Conservation (phyloP, 768 basidiomycete species). For the Leccinum imitatum region DNA sequence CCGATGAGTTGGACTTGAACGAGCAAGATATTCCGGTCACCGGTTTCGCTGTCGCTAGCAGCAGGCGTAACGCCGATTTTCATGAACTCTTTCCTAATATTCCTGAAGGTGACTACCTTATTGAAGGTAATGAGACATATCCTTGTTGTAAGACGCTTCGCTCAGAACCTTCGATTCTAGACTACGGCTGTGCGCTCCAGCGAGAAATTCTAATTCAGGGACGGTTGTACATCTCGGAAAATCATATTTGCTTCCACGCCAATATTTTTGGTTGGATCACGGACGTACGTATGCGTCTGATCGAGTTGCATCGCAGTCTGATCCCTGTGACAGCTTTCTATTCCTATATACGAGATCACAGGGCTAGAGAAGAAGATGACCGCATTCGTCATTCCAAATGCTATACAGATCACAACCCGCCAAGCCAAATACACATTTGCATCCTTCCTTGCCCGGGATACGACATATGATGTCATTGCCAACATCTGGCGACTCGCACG, state of each 20-base stretch:
- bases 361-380: slow-evolving; percentile 96
- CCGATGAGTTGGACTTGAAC: slow-evolving; percentile 36
- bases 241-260: slow-evolving; percentile 98
- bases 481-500: slow-evolving; percentile 94
- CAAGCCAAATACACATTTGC: slow-evolving; percentile 90
- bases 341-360: slow-evolving; percentile 86
- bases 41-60: slow-evolving; percentile 96
- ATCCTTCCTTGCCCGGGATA: slow-evolving; percentile 94
- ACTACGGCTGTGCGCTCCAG: slow-evolving; percentile 97
- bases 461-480: slow-evolving; percentile 91
- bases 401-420: slow-evolving; percentile 84
- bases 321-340: slow-evolving; percentile 57
- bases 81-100: slow-evolving; percentile 89
- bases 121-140: slow-evolving; percentile 70
- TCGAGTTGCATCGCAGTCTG: slow-evolving; percentile 6
- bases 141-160: not conserved
- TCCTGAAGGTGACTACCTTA: slow-evolving; percentile 95
- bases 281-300: slow-evolving; percentile 58
- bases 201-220: slow-evolving; percentile 99
- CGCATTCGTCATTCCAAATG: slow-evolving; percentile 96
- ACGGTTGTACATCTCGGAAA: slow-evolving; percentile 94
- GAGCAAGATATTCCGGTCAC: slow-evolving; percentile 84
- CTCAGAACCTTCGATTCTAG: slow-evolving; percentile 40
- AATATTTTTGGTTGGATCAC: slow-evolving; percentile 99
- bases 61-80: slow-evolving; percentile 92